Base-by-base conservation (phyloP, 495 filamentous ascomycete genomes). In the Tuber calosporum region DNA sequence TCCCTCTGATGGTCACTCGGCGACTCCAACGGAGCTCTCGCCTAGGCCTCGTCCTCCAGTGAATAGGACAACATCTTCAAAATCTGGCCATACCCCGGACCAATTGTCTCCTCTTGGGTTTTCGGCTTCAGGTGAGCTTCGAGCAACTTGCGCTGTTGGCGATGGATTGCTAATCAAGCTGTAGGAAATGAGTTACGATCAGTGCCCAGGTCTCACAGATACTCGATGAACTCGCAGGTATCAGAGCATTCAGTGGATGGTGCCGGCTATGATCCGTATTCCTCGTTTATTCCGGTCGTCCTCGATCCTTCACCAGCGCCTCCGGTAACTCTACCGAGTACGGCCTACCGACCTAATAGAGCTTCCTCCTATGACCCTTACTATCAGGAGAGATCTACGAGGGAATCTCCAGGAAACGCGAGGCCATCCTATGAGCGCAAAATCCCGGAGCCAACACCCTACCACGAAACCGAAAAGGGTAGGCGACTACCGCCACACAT, bases 281-380 rank as follows among this genome's bases (percentile, higher is more conserved):
- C 96, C 74, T 76, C 75, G 15, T 91, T 96, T 70, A 95, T 99
- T 70, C 94, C 94, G 7, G 89, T 99, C 77, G 92, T 92, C 39
- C 87, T 97, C 66, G 95, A 99, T 78, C 91, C 93, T 15, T 93
- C 89, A 41, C 88, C 91, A 41, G 88, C 87, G 30, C 87, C 88
- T 19, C 85, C 88, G 40, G 84, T 88, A 42, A 85, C 88, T 39
- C 85, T 87, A 22, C 85, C 81, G 58, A 74, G 73, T 42, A 81
- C 83, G 66, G 72, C 82, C 45, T 82, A 83, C 45, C 75, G 67
- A 40, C 69, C 70, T 1, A 78, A 78, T 66, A 70, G 76, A 69
- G 71, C 76, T 42, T 78, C 76, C 62, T 78, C 75, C 43, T 79
- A 83, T 36, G 76, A 81, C 67, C 68, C 74, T 38, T 78, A 79